These are phyloP conservation scores for Phytopythium kandeliae DNA, from an alignment of 352 stramenopile genomes.

Conservation along the genomic window DNA sequence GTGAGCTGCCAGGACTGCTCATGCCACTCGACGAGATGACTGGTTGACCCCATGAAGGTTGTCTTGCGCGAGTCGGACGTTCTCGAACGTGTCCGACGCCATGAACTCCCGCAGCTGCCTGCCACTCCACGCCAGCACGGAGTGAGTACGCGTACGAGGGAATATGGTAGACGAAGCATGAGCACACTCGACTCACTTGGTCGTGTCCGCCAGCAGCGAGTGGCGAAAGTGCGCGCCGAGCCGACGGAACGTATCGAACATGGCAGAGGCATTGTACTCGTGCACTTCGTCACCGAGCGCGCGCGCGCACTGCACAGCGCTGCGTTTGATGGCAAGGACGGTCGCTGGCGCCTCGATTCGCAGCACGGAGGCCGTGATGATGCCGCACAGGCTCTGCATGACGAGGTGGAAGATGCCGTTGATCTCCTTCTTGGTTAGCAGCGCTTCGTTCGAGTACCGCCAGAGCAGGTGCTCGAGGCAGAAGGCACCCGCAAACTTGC, in stretches of 20 bases:
- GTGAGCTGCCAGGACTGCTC: neutral
- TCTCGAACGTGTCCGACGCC: conserved; percentile 63
- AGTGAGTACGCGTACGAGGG: neutral
- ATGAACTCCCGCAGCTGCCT: conserved; percentile 66
- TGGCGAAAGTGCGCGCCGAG: conserved; percentile 59
- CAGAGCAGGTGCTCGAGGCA: conserved; percentile 71
- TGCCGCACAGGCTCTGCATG: conserved; percentile 67
- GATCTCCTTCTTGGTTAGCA: conserved; percentile 77
- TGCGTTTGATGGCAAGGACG: conserved; percentile 68
- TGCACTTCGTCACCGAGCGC: conserved; percentile 69
- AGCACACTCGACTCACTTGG: conserved; percentile 27
- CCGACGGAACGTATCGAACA: conserved; percentile 65
- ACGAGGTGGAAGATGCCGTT: conserved; percentile 77
- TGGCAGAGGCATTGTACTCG: conserved; percentile 57
- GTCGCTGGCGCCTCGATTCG: conserved; percentile 44
- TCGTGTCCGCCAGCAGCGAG: conserved; percentile 48
- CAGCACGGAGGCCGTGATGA: conserved; percentile 56
- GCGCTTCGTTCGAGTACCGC: conserved; percentile 59
- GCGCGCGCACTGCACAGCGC: conserved; percentile 46
- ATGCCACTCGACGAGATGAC: neutral
- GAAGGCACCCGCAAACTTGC: conserved; percentile 67
- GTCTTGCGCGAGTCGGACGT: conserved; percentile 36
- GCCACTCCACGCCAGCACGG: neutral
- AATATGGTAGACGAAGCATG: too few relatives aligned
- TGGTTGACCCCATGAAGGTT: conserved; percentile 21